These are phyloP conservation scores for Thecaphora frezii DNA, from an alignment of 1,284 basidiomycete genomes.

Conservation along the genomic window DNA sequence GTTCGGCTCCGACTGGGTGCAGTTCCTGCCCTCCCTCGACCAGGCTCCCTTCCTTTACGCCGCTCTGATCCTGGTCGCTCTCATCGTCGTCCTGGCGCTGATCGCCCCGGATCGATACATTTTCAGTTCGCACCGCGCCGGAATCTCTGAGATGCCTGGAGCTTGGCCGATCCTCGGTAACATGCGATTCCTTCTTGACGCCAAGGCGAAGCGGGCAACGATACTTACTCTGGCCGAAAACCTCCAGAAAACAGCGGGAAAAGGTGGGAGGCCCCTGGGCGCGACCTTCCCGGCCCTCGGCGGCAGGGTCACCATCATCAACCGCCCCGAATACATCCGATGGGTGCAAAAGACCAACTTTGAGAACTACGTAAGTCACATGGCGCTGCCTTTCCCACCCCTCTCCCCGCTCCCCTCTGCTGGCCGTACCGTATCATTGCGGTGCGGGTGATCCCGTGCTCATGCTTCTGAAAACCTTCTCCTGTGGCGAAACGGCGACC, in stretches of 20 bases:
- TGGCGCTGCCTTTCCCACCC: neutral
- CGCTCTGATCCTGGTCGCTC: constrained; percentile 4
- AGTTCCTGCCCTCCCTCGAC: no score
- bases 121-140: constrained; percentile 28
- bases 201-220: constrained; percentile 12
- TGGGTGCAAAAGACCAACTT: constrained; percentile 58
- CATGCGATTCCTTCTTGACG: constrained; percentile 23
- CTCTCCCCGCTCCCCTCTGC: neutral
- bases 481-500: no score
- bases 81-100: constrained; percentile 21
- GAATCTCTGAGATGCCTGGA: constrained; percentile 28
- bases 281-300: constrained; percentile 28
- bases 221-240: constrained; percentile 10
- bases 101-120: constrained; percentile 35
- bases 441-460: no score
- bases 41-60: no score
- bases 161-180: constrained; percentile 30
- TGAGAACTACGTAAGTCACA: constrained; percentile 31
- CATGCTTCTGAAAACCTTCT: no score
- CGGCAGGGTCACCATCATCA: constrained; percentile 32
- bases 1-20: no score
- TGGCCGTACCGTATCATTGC: no score
- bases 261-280: constrained; percentile 23
- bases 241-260: constrained; percentile 13
- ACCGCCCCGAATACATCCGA: constrained; percentile 48